These are phyloP conservation scores for Diaporthe vaccinii DNA, from an alignment of 2,329 filamentous ascomycete genomes.

Conservation along the genomic window DNA sequence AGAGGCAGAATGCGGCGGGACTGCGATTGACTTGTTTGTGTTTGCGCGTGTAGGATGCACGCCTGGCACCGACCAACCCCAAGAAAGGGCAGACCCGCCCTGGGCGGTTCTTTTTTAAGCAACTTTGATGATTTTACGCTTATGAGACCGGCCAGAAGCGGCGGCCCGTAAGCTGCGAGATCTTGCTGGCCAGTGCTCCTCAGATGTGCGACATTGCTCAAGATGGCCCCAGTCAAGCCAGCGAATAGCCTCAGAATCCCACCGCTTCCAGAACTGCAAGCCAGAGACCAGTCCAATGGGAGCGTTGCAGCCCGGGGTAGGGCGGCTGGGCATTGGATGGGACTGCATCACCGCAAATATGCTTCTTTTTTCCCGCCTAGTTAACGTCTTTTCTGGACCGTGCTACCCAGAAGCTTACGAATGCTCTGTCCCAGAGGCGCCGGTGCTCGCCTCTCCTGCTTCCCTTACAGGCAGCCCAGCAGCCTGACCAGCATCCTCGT, in stretches of 20 bases:
- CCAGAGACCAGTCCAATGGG: constrained; percentile 38
- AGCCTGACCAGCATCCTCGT: constrained; percentile 16
- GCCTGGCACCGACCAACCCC: constrained; percentile 26
- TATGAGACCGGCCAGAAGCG: constrained; percentile 34
- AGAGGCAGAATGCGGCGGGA: constrained; percentile 9
- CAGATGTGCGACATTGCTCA: constrained; percentile 35
- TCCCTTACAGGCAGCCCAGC: constrained; percentile 12
- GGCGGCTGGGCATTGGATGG: constrained; percentile 34
- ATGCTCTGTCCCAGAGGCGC: constrained; percentile 30
- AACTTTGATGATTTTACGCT: constrained; percentile 36
- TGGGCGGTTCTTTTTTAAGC: constrained; percentile 37
- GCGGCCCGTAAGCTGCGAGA: constrained; percentile 38
- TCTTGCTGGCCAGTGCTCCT: constrained; percentile 37
- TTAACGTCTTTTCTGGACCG: constrained; percentile 37
- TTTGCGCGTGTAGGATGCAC: constrained; percentile 12
- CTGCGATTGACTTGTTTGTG: constrained; percentile 9
- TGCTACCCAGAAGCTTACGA: constrained; percentile 28
- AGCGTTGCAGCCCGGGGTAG: constrained; percentile 4
- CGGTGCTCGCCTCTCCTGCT: constrained; percentile 37
- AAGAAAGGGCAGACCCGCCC: constrained; percentile 22
- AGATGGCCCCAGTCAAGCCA: constrained; percentile 30
- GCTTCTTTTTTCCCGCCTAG: constrained; percentile 31
- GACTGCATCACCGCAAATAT: constrained; percentile 16
- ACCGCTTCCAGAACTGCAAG: constrained; percentile 30
- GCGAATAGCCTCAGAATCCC: constrained; percentile 31